Percentiles rank a stretch among this genome's conserved stretches.
phyloP scores from a whole-genome alignment of 2,329 filamentous ascomycete species.

The Nigrospora sphaerica region DNA sequence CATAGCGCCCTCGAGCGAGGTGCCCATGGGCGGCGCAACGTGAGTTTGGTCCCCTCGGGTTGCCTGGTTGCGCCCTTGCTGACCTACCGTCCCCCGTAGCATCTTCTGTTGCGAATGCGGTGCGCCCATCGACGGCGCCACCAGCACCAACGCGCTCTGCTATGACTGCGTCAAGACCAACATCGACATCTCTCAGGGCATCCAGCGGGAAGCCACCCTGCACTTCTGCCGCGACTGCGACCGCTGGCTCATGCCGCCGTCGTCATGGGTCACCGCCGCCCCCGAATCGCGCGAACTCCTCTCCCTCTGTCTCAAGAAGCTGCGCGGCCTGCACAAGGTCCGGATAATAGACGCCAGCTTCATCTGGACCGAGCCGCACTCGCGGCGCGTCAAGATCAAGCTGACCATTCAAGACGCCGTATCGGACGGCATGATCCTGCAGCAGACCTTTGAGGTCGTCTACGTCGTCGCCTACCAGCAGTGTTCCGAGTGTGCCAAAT shows the following conservation, averaged over 20 bases:
- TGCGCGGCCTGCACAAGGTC: constrained; percentile 80
- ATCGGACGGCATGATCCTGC: constrained; percentile 60
- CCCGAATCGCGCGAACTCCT: constrained; percentile 89
- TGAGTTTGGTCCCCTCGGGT: constrained; percentile 23
- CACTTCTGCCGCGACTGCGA: constrained; percentile 95
- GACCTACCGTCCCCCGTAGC: constrained; percentile 29
- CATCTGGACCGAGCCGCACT: constrained; percentile 98
- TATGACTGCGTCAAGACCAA: constrained; percentile 94
- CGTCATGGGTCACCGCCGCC: constrained; percentile 75
- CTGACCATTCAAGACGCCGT: constrained; percentile 78
- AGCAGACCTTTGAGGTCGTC: constrained; percentile 92
- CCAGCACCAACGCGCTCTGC: constrained; percentile 79
- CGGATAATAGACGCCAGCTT: constrained; percentile 94
- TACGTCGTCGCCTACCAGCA: constrained; percentile 89
- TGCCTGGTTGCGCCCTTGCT: constrained; percentile 8
- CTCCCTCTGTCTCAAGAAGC: constrained; percentile 81
- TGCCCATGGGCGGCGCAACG: constrained; percentile 40
- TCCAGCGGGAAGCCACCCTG: constrained; percentile 82
- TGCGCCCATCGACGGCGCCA: constrained; percentile 88
- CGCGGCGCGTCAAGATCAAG: constrained; percentile 85
- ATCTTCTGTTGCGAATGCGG: constrained; percentile 98
- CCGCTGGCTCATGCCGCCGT: constrained; percentile 82
- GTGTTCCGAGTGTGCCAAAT: constrained; percentile 91
- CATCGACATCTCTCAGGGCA: constrained; percentile 84
- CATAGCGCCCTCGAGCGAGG: constrained; percentile 24